Conservation (phyloP, 2,329 filamentous ascomycete genomes). For the Nakataea oryzae region DNA sequence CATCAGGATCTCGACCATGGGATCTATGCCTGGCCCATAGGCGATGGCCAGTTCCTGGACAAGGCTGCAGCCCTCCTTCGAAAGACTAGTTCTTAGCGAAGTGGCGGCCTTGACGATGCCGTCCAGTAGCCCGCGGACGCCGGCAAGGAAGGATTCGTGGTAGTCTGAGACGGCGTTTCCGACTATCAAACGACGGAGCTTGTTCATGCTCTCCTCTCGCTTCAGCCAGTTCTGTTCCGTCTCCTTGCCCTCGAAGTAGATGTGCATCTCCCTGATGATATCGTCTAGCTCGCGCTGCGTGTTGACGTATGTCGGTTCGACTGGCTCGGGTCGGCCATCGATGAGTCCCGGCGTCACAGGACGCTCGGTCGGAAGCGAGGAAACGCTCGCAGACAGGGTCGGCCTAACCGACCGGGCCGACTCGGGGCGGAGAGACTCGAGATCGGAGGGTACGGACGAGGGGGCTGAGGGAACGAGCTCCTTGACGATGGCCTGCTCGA, state of each 20-base stretch:
- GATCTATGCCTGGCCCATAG: slow-evolving; percentile 70
- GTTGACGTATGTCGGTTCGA: slow-evolving; percentile 77
- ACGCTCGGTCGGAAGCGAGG: slow-evolving; percentile 37
- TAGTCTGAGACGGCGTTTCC: slow-evolving; percentile 79
- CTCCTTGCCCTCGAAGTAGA: slow-evolving; percentile 77
- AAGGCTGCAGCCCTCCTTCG: slow-evolving; percentile 73
- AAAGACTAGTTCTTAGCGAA: slow-evolving; percentile 81
- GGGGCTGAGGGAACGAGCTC: slow-evolving; percentile 49
- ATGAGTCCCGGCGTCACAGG: slow-evolving; percentile 55
- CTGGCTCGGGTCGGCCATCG: slow-evolving; percentile 46
- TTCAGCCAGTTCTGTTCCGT: slow-evolving; percentile 85
- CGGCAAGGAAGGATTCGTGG: slow-evolving; percentile 55
- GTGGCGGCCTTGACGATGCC: slow-evolving; percentile 78
- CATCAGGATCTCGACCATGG: slow-evolving; percentile 82
- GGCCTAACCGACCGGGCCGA: slow-evolving; percentile 13
- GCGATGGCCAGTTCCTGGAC: slow-evolving; percentile 75
- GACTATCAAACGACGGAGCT: slow-evolving; percentile 66
- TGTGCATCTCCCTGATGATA: slow-evolving; percentile 69
- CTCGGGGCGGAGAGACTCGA: slow-evolving; percentile 22
- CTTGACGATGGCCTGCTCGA: slow-evolving; percentile 70
- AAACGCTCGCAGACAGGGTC: slow-evolving; percentile 39
- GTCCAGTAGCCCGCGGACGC: slow-evolving; percentile 67
- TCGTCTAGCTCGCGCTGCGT: slow-evolving; percentile 84
- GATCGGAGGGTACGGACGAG: slow-evolving; percentile 19
- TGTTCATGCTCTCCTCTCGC: slow-evolving; percentile 70